Conservation (phyloP, 1,284 basidiomycete genomes). For the Apiotrichum domesticum region DNA sequence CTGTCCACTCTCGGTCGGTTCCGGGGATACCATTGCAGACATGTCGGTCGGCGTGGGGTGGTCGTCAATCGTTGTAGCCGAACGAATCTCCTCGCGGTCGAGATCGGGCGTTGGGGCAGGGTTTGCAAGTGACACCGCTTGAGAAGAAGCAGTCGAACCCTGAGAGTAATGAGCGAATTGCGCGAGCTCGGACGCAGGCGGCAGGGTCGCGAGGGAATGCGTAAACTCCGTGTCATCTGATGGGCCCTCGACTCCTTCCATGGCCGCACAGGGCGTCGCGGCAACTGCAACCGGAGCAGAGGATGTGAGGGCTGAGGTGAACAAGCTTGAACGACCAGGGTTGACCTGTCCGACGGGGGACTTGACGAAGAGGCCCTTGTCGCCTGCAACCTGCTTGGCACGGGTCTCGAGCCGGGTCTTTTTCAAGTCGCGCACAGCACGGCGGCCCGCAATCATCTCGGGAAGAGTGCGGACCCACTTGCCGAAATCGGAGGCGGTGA, state of each 20-base stretch:
- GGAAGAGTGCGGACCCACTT: conserved; percentile 77
- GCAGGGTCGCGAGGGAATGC: conserved; percentile 7
- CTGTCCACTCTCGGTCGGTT: conserved; percentile 15
- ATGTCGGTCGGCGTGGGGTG: conserved; percentile 35
- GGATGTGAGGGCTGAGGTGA: conserved; percentile 26
- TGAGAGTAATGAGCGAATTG: background rate
- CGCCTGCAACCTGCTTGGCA: conserved; percentile 18
- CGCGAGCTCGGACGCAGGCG: conserved; percentile 9
- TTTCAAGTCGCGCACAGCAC: conserved; percentile 37
- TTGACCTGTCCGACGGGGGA: conserved; percentile 28
- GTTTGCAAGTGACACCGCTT: background rate
- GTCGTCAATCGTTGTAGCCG: conserved; percentile 35
- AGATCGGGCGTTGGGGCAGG: conserved; percentile 12
- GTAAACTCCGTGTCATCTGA: background rate
- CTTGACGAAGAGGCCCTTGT: conserved; percentile 39
- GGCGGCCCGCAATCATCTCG: conserved; percentile 55
- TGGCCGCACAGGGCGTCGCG: background rate
- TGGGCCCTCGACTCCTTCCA: background rate
- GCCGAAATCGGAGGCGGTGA: conserved; percentile 77
- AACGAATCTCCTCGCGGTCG: conserved; percentile 15
- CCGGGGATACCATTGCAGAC: conserved; percentile 29
- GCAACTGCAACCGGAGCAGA: background rate
- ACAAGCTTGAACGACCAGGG: conserved; percentile 8
- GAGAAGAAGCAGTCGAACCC: background rate
- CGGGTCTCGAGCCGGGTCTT: conserved; percentile 30